These are phyloP conservation scores for Metschnikowia bowlesiae DNA, from an alignment of 805 yeast species.

Conservation along the genomic window DNA sequence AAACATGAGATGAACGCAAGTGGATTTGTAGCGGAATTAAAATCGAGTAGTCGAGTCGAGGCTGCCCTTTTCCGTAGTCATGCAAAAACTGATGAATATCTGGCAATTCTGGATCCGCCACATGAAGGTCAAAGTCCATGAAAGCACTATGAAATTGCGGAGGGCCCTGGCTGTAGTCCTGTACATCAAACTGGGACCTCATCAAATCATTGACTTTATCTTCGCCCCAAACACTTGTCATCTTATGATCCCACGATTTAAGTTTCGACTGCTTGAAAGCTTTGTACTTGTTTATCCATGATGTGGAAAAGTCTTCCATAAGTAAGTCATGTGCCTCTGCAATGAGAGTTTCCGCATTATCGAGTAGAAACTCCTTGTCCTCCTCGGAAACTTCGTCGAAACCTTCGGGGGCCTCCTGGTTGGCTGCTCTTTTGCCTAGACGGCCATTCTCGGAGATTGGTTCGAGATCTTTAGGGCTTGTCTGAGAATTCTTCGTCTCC, in stretches of 20 bases:
- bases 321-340: constrained; percentile 24
- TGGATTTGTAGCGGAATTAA: constrained; percentile 47
- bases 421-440: neutral
- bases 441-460: neutral
- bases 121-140: constrained; percentile 26
- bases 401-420: neutral
- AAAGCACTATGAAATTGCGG: constrained; percentile 28
- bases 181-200: constrained; percentile 30
- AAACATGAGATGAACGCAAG: constrained; percentile 21
- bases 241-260: constrained; percentile 24
- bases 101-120: constrained; percentile 25
- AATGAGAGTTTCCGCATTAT: constrained; percentile 26
- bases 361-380: constrained; percentile 3
- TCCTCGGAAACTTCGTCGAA: constrained; percentile 9
- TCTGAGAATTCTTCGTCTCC: neutral
- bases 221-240: constrained; percentile 30
- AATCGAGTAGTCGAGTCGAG: constrained; percentile 51
- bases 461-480: neutral
- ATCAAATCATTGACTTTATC: constrained; percentile 29
- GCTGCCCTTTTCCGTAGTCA: constrained; percentile 45
- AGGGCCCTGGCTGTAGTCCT: constrained; percentile 33
- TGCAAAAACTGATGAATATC: constrained; percentile 37
- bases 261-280: constrained; percentile 22
- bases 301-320: constrained; percentile 23
- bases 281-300: constrained; percentile 33